Evolutionary conservation across 192 early-diverging fungal species (phyloP), one percentile per base, ranked within the genome.

Genomic region (Spizellomyces sp.): DNA sequence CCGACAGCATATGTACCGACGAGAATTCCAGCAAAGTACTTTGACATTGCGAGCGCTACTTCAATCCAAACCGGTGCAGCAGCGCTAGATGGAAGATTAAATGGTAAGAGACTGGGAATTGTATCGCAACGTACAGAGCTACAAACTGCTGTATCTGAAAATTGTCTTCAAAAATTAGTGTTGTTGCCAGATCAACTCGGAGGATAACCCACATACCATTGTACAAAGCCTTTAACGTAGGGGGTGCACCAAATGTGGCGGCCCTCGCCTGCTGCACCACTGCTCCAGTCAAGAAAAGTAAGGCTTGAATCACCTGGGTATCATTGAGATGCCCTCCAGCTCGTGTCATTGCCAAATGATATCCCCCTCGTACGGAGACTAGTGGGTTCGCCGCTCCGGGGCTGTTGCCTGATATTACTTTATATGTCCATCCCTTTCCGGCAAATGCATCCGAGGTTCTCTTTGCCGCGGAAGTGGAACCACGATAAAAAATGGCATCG

Each of bases 341-440:
- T 48, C 63, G 59, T 9, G 66, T 27, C 66, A 75, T 63, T 10
- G 66, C 73, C n/a, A 75, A 52, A 54, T 75, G 73, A 42, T 68
- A 68, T 21, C 73, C 73, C 5, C 60, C 59, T 8, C 15, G 59
- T 8, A 62, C 15, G 10, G 73, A 75, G 6, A 45, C 36, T 14
- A 68, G 50, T 7, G 62, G 71, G 10, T 10, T 12, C 9, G 54
- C 64, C 8, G 56, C 54, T 19, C 44, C 60, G 7, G 19, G 55
- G 45, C 58, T 64, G 45, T 19, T 63, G 19, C 70, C 70, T 10
- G 70, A 64, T 2, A 72, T 54, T 36, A 64, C 45, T 45, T 19
- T 22, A 36, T 45, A 48, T 48, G 19, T 55, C 45, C 43, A 64
- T 63, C 21, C 15, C 36, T 57, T 67, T 19, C n/a, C 48, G 43